Percentiles rank a stretch among this genome's conserved stretches.
Conservation (phyloP, 1,139 yeast species). For the Suhomyces coccinellae region DNA sequence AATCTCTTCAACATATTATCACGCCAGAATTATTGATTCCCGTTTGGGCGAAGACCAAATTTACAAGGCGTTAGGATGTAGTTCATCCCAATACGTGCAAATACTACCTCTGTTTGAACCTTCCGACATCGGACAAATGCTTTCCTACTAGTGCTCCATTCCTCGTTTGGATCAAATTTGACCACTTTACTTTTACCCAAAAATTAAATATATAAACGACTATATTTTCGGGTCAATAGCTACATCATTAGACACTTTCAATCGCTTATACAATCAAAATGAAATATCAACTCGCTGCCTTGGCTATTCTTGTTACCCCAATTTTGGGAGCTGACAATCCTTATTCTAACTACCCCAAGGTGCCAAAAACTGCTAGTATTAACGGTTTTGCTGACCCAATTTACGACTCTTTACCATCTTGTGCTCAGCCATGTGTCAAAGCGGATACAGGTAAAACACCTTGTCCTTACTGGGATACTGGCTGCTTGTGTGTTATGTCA, state of each 20-base stretch:
- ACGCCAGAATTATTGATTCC: background rate
- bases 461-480: constrained; percentile 58
- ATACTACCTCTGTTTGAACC: background rate
- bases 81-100: background rate
- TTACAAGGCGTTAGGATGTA: background rate
- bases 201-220: background rate
- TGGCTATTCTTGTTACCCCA: constrained; percentile 17
- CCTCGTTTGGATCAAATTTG: background rate
- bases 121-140: background rate
- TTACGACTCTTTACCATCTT: constrained; percentile 38
- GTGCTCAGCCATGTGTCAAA: constrained; percentile 45
- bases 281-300: constrained; percentile 22
- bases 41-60: background rate
- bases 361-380: constrained; percentile 49
- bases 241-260: background rate
- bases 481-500: constrained; percentile 54
- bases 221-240: background rate
- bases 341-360: constrained; percentile 45
- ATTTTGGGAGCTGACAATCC: constrained; percentile 15
- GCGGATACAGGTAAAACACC: constrained; percentile 32
- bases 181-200: background rate
- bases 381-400: constrained; percentile 58
- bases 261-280: constrained; percentile 18
- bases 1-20: background rate
- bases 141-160: background rate